Base-by-base conservation (phyloP, 164 flowering plant species). In the Annona squamosa region DNA sequence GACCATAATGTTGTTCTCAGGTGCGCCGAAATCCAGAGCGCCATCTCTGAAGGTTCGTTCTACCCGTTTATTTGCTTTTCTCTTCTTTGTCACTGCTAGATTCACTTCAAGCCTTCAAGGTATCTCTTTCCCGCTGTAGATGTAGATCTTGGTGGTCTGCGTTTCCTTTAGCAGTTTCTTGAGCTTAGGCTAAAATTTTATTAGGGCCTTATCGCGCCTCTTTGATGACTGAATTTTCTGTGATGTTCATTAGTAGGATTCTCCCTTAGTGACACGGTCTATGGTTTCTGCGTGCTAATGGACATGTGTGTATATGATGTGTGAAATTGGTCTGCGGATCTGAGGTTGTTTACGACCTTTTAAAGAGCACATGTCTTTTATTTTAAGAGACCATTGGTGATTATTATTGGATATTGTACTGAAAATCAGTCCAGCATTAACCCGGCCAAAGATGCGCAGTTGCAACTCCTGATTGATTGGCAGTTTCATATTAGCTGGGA, bases 11-110 rank as follows among this genome's bases (percentile, higher is more conserved):
- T 88, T 46, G 90, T 87, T n/a, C 57, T 65, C 9, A 88, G 85
- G 66, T 88, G 92, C 76, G 88, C 92, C 18, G 92, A 88, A 44
- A 88, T 88, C 10, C 92, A 88, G 71, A 81, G 9, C 68, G 92
- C 92, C 72, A 88, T 88, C 59, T 85, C 90, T 57, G 89, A 88
- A 84, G 92, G 92, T 87, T n/a, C 43, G 67, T 64, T 65, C 13
- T 52, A 16, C 13, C 13, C 67, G 4, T 10, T n/a, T 45, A 26
- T 1, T 57, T 68, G 18, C 17, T 69, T 71, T 70, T 71, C 72
- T 74, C 46, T 46, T 26, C n/a, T 18, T 12, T 52, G 48, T 7
- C 65, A 45, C 66, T 18, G 12, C 26, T 71, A 19, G 69, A 69
- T 77, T 71, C 63, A 65, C 16, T 77, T 57, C 63, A 43, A 5